Evolutionary conservation across 192 early-diverging fungal species (phyloP).

Genomic region (Coemansia sp.): DNA sequence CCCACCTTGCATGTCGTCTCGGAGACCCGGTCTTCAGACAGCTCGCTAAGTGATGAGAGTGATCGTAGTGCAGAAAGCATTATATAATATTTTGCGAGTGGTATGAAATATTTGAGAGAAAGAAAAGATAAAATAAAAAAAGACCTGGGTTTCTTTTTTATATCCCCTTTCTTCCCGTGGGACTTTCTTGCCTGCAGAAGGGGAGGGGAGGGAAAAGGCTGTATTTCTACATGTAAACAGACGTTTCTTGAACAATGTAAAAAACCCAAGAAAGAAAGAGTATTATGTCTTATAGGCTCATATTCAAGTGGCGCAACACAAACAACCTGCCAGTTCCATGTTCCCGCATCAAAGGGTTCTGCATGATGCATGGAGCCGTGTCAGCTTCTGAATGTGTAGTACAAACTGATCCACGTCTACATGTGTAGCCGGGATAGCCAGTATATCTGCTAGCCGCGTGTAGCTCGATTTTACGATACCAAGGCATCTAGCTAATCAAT

Average conservation of each 20-base stretch:
- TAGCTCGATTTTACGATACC: too few relatives aligned
- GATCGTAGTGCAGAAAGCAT: slow-evolving; percentile 11
- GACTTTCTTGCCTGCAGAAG: neutral
- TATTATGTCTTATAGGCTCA: neutral
- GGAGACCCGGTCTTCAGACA: neutral
- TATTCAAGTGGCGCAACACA: neutral
- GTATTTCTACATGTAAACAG: slow-evolving; percentile 3
- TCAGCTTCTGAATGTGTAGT: too few relatives aligned
- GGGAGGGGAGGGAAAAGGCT: neutral
- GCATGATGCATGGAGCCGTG: too few relatives aligned
- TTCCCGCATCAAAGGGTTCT: too few relatives aligned
- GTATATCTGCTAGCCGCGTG: too few relatives aligned
- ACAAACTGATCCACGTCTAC: too few relatives aligned
- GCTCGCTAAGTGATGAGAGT: slow-evolving; percentile 10
- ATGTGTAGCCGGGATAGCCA: too few relatives aligned
- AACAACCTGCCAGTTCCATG: neutral
- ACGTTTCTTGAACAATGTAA: neutral
- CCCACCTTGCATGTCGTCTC: neutral
- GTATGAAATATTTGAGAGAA: neutral
- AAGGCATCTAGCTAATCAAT: too few relatives aligned
- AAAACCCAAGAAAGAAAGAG: neutral
- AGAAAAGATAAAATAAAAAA: neutral
- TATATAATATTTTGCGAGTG: neutral
- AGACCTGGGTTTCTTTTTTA: neutral
- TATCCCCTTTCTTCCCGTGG: slow-evolving; percentile 5